These are phyloP conservation scores for Podospora pseudocomata DNA, from an alignment of 495 filamentous ascomycete species.

Conservation along the genomic window DNA sequence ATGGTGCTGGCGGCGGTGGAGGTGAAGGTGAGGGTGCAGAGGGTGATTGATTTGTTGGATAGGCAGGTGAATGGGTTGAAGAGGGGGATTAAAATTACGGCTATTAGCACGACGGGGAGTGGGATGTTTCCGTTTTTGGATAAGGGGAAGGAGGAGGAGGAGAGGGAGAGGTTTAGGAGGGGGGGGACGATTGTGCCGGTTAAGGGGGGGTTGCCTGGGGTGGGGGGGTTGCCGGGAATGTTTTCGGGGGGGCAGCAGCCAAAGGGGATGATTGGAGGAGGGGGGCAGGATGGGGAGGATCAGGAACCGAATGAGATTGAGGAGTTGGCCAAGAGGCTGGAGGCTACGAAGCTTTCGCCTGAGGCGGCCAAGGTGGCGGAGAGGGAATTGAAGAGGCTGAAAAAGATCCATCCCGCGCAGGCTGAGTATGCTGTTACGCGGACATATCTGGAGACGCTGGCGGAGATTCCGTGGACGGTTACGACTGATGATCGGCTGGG, in stretches of 20 bases:
- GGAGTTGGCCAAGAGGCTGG: conserved; percentile 81
- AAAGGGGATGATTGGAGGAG: conserved; percentile 12
- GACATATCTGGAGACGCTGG: conserved; percentile 91
- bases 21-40: conserved; percentile 70
- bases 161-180: conserved; percentile 39
- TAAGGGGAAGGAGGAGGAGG: conserved; percentile 37
- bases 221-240: conserved; percentile 30
- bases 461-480: conserved; percentile 91
- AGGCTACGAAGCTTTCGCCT: conserved; percentile 67
- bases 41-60: conserved; percentile 74
- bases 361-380: conserved; percentile 81
- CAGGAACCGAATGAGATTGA: conserved; percentile 81
- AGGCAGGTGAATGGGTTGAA: conserved; percentile 77
- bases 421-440: conserved; percentile 91
- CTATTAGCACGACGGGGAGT: conserved; percentile 55
- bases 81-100: conserved; percentile 72
- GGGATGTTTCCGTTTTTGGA: conserved; percentile 43
- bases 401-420: conserved; percentile 91
- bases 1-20: conserved; percentile 73
- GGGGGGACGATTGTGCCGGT: conserved; percentile 26
- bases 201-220: conserved; percentile 25
- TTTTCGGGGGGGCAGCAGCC: conserved; percentile 25
- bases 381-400: conserved; percentile 80
- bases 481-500: conserved; percentile 84
- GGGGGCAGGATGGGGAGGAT: conserved; percentile 52